phyloP scores from a whole-genome alignment of 2,329 filamentous ascomycete genomes.

The Colletotrichum tabaci region DNA sequence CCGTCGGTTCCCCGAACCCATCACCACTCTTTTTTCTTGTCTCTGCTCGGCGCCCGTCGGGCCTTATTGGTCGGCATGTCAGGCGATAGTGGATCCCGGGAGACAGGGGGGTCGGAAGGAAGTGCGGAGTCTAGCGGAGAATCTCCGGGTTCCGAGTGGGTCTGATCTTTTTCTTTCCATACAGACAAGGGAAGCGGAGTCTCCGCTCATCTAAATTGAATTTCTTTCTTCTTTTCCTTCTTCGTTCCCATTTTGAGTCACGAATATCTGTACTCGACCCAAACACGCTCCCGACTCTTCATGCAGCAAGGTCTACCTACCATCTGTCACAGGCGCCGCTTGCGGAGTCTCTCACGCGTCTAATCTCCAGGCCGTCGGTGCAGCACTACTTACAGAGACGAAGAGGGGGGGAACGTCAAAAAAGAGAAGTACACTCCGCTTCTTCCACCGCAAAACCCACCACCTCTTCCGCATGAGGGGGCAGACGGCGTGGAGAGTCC shows the following conservation, averaged over 20 bases:
- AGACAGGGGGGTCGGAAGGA: conserved; percentile 18
- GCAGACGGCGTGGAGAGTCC: conserved; percentile 3
- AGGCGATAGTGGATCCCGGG: conserved; percentile 12
- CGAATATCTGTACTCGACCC: too few species aligned
- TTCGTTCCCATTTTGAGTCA: too few species aligned
- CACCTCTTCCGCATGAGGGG: background rate
- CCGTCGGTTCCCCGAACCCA: conserved; percentile 11
- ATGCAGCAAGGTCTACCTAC: conserved; percentile 1
- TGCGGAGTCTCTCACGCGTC: conserved; percentile 10
- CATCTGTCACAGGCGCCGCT: conserved; percentile 12
- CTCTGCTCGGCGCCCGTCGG: background rate
- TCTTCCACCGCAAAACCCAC: conserved; percentile 3
- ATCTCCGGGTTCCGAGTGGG: conserved; percentile 14
- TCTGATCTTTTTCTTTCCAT: background rate
- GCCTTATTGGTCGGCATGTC: conserved; percentile 8
- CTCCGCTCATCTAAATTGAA: conserved; percentile 16
- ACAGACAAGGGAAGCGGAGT: conserved; percentile 31
- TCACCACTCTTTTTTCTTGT: background rate
- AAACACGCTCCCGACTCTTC: background rate
- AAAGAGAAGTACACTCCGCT: conserved; percentile 2
- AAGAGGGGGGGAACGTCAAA: background rate
- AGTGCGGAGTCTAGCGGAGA: conserved; percentile 43
- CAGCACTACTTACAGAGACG: background rate
- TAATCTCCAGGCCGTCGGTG: background rate
- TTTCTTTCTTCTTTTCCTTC: background rate